A percentile compares a stretch with the other conserved stretches of the same genome.
phyloP scores from a whole-genome alignment of 306 rosid genomes.

The Pyrus communis region DNA sequence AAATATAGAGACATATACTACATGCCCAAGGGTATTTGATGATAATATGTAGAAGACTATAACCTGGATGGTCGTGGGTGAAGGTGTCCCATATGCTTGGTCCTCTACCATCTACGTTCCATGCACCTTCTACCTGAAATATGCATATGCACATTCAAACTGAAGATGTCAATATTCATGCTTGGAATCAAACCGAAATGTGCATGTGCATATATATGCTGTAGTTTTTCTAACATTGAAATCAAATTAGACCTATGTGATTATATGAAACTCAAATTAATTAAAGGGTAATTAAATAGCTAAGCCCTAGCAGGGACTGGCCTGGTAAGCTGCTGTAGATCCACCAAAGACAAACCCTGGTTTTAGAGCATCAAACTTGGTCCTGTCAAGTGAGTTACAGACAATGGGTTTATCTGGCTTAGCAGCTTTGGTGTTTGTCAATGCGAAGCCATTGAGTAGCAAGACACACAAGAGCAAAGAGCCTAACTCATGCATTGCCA shows the following conservation, averaged over 20 bases:
- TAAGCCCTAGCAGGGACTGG: neutral
- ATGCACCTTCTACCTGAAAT: neutral
- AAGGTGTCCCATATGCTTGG: neutral
- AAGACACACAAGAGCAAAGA: neutral
- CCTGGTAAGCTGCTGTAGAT: slow-evolving; percentile 1
- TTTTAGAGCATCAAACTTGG: slow-evolving; percentile 6
- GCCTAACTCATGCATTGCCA: neutral
- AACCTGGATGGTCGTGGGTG: neutral
- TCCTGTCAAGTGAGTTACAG: slow-evolving; percentile 19
- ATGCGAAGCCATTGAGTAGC: neutral
- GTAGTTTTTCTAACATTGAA: neutral
- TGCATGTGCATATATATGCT: neutral
- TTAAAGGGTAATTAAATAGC: neutral
- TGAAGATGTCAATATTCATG: neutral
- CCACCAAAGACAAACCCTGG: slow-evolving; percentile 8
- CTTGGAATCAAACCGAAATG: neutral
- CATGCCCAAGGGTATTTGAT: no score
- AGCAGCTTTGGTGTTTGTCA: neutral
- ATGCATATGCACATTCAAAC: neutral
- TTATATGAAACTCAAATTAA: neutral
- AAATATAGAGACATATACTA: no score
- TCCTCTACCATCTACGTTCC: neutral
- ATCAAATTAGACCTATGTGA: neutral
- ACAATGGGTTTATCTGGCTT: neutral
- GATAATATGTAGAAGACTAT: no score